Conservation (phyloP, 139 green algal species). For the Marvania coccoides region DNA sequence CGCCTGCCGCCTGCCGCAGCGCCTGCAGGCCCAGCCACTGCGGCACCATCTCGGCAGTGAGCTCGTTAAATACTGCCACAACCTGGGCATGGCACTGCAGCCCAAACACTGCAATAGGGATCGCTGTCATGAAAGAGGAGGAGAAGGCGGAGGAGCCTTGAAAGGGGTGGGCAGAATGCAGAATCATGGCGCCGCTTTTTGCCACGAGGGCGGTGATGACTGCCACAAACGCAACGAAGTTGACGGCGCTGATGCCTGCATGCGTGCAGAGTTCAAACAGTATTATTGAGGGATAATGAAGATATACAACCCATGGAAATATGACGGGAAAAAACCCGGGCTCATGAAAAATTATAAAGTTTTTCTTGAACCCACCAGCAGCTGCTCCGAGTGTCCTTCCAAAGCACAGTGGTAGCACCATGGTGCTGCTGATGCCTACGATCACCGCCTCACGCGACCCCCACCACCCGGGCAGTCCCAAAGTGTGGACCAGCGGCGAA, state of each 20-base stretch:
- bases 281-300: no score
- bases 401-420: neutral
- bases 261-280: neutral
- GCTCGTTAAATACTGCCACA: constrained; percentile 31
- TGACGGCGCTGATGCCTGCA: constrained; percentile 26
- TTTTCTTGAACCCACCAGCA: no score
- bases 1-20: no score
- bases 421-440: neutral
- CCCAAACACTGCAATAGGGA: constrained; percentile 70
- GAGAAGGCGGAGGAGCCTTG: no score
- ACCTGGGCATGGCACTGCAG: constrained; percentile 67
- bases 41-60: neutral
- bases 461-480: neutral
- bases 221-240: constrained; percentile 9
- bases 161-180: no score
- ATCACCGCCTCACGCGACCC: neutral
- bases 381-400: neutral
- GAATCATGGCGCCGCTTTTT: neutral
- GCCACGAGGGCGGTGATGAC: constrained; percentile 38
- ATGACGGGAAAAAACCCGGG: no score
- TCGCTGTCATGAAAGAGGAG: neutral
- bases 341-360: no score
- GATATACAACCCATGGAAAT: no score
- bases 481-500: constrained; percentile 15
- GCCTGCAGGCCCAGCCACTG: neutral